A percentile compares a stretch with the other conserved stretches of the same genome.
These are phyloP conservation scores for Zanthoxylum bungeanum DNA, from an alignment of 345 rosid species.

Conservation along the genomic window DNA sequence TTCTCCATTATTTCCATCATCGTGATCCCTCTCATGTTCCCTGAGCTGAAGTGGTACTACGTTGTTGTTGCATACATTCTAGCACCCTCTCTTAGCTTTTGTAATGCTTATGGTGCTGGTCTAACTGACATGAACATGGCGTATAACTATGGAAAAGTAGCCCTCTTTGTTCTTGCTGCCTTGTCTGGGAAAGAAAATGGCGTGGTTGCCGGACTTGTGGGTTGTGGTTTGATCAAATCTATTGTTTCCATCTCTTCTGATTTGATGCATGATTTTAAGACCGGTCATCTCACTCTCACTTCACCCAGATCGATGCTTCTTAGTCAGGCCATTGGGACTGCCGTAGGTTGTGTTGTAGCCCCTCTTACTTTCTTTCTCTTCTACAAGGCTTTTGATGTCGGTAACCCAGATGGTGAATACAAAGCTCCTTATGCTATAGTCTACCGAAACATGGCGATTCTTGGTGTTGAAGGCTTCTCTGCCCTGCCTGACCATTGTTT, in stretches of 20 bases:
- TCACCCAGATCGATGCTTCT: constrained; percentile 89
- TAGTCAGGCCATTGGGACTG: constrained; percentile 83
- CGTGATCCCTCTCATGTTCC: constrained; percentile 76
- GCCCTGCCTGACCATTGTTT: constrained; percentile 84
- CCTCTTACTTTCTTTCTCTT: constrained; percentile 82
- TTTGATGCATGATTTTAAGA: constrained; percentile 95
- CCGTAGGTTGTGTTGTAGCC: constrained; percentile 83
- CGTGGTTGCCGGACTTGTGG: constrained; percentile 84
- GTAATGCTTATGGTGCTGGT: constrained; percentile 97
- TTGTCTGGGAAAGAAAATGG: constrained; percentile 59
- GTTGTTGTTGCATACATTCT: constrained; percentile 80
- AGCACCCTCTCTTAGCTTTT: constrained; percentile 88
- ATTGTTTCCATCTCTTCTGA: constrained; percentile 84
- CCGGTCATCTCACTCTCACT: constrained; percentile 84
- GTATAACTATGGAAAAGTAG: constrained; percentile 88
- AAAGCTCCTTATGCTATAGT: constrained; percentile 93
- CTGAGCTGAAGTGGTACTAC: constrained; percentile 85
- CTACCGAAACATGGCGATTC: constrained; percentile 90
- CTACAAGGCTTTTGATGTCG: constrained; percentile 88
- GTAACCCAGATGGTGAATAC: constrained; percentile 86
- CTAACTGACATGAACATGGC: constrained; percentile 98
- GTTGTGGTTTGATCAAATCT: constrained; percentile 87
- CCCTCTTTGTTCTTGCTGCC: constrained; percentile 81
- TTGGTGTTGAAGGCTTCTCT: constrained; percentile 90
- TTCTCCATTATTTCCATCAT: constrained; percentile 74